A percentile compares a stretch with the other conserved stretches of the same genome.
These are phyloP conservation scores for Neofusicoccum kwambonambiense DNA, from an alignment of 2,329 filamentous ascomycete genomes.

Conservation along the genomic window DNA sequence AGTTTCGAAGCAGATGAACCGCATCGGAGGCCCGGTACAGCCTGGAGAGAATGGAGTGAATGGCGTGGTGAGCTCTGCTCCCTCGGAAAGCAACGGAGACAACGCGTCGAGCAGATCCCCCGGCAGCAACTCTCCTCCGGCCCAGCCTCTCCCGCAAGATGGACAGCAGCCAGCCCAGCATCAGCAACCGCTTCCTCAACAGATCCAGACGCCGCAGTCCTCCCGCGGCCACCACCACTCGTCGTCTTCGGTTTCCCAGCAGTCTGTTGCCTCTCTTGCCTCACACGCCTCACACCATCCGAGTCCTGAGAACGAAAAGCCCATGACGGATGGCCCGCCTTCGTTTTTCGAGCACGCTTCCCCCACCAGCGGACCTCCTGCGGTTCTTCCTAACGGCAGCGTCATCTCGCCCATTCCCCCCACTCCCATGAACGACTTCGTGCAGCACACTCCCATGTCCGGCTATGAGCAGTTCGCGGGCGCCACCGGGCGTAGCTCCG, in stretches of 20 bases:
- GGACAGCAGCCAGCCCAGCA: neutral
- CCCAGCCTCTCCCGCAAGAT: conserved; percentile 6
- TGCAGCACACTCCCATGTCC: conserved; percentile 46
- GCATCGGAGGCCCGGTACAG: conserved; percentile 11
- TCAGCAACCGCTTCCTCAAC: neutral
- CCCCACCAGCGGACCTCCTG: conserved; percentile 33
- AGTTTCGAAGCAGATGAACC: conserved; percentile 43
- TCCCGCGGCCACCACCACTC: conserved; percentile 12
- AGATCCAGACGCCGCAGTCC: neutral
- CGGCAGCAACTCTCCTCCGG: conserved; percentile 35
- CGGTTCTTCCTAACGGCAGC: conserved; percentile 22
- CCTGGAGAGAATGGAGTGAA: conserved; percentile 28
- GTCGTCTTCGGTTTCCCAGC: conserved; percentile 6
- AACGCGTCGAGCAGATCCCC: conserved; percentile 31
- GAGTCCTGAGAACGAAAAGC: conserved; percentile 8
- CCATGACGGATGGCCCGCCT: conserved; percentile 27
- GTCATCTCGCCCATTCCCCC: conserved; percentile 39
- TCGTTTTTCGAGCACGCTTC: conserved; percentile 43
- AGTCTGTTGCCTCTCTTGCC: neutral
- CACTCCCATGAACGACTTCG: conserved; percentile 39
- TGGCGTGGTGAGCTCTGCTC: conserved; percentile 28
- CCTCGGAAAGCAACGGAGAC: conserved; percentile 35
- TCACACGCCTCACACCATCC: conserved; percentile 14
- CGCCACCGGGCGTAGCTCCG: conserved; percentile 40
- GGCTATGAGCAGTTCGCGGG: conserved; percentile 47